Conservation (phyloP, 371 early-diverging fungal genomes). For the Rhizopus sp. region DNA sequence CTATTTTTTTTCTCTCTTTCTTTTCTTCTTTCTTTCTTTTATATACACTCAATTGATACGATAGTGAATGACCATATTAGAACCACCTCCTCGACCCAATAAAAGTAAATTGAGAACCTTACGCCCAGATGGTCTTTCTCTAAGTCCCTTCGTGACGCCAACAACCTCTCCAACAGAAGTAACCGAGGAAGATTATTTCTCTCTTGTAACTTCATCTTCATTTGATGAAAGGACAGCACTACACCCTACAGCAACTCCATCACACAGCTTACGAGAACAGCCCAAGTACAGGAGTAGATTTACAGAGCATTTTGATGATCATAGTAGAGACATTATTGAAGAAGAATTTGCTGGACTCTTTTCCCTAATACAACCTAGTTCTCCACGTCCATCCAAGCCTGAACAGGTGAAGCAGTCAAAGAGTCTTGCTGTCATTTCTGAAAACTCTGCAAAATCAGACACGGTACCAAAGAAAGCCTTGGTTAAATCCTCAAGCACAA, state of each 20-base stretch:
- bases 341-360: slow-evolving; percentile 1
- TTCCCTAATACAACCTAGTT: neutral
- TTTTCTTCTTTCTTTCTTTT: neutral
- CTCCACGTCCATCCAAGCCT: neutral
- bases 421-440: slow-evolving; percentile 1
- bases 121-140: slow-evolving; percentile 2
- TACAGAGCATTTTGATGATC: slow-evolving; percentile 37
- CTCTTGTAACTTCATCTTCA: neutral
- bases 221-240: neutral
- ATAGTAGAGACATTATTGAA: slow-evolving; percentile 7
- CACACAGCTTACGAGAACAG: neutral
- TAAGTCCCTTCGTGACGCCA: neutral
- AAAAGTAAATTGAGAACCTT: slow-evolving; percentile 39
- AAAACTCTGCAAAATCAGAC: too few species aligned
- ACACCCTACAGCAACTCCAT: neutral
- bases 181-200: neutral
- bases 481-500: neutral
- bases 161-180: slow-evolving; percentile 1
- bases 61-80: neutral
- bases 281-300: slow-evolving; percentile 27
- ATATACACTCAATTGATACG: neutral
- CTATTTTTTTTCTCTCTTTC: too few species aligned
- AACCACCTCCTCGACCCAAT: slow-evolving; percentile 24
- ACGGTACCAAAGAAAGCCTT: neutral
- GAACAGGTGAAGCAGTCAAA: neutral